Conservation (phyloP, 2,329 filamentous ascomycete species). For the Xylaria sp. region DNA sequence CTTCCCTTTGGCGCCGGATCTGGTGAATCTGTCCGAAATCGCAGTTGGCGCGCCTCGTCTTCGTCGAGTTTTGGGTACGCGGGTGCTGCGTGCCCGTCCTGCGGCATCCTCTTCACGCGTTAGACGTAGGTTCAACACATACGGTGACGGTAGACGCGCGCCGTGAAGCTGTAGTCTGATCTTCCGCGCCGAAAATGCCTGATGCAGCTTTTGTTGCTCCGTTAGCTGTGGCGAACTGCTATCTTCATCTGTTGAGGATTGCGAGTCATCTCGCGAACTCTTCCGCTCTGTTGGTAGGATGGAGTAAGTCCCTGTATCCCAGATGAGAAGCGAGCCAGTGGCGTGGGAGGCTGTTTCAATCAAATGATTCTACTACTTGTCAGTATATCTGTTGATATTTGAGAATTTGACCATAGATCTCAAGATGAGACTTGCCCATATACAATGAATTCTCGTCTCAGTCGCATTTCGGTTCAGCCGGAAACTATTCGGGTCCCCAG, state of each 20-base stretch:
- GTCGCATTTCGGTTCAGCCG: conserved; percentile 68
- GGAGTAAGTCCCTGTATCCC: conserved; percentile 70
- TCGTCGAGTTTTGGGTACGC: conserved; percentile 40
- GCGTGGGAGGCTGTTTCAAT: conserved; percentile 64
- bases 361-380: conserved; percentile 63
- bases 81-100: conserved; percentile 44
- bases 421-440: conserved; percentile 58
- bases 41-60: conserved; percentile 41
- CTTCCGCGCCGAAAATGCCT: conserved; percentile 64
- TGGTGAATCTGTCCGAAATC: conserved; percentile 14
- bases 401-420: not conserved
- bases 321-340: conserved; percentile 69
- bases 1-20: conserved; percentile 27
- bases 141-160: conserved; percentile 61
- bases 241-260: conserved; percentile 47
- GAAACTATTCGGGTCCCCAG: conserved; percentile 65
- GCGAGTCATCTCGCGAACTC: conserved; percentile 44
- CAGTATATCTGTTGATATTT: conserved; percentile 4
- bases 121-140: conserved; percentile 65
- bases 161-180: conserved; percentile 67
- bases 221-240: conserved; percentile 43
- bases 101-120: conserved; percentile 55
- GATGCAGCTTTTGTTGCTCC: conserved; percentile 59
- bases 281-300: conserved; percentile 55
- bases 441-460: conserved; percentile 69